phyloP scores from a whole-genome alignment of 2,329 filamentous ascomycete genomes.

The Cercospora sp. region DNA sequence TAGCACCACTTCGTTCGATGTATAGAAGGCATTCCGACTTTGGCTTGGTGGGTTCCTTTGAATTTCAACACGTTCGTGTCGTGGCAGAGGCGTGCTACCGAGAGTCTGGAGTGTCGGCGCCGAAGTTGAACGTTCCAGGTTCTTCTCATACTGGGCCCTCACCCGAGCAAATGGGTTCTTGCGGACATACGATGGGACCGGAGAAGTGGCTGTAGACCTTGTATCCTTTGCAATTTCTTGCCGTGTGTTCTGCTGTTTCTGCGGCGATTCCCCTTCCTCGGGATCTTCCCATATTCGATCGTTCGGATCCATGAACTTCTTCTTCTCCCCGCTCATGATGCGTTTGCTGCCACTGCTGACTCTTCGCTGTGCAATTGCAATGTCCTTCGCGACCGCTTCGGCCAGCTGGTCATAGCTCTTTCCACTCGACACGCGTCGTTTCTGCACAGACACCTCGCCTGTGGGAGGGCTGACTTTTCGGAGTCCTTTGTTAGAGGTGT shows the following conservation, averaged over 20 bases:
- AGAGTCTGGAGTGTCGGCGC: slow-evolving; percentile 44
- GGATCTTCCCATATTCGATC: slow-evolving; percentile 91
- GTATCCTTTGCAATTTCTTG: slow-evolving; percentile 10
- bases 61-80: slow-evolving; percentile 65
- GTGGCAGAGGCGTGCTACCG: slow-evolving; percentile 28
- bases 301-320: slow-evolving; percentile 67
- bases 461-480: slow-evolving; percentile 30
- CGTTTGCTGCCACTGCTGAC: slow-evolving; percentile 64
- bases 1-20: slow-evolving; percentile 59
- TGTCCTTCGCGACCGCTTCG: slow-evolving; percentile 39
- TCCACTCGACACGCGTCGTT: slow-evolving; percentile 31
- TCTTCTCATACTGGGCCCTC: slow-evolving; percentile 53
- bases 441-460: slow-evolving; percentile 26
- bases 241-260: slow-evolving; percentile 19
- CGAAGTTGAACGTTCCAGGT: slow-evolving; percentile 46
- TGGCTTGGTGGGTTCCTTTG: slow-evolving; percentile 81
- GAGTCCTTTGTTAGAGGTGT: slow-evolving; percentile 16
- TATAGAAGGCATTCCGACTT: slow-evolving; percentile 79
- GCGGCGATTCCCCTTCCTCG: slow-evolving; percentile 47
- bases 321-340: slow-evolving; percentile 68
- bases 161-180: slow-evolving; percentile 67
- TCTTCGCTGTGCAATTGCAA: slow-evolving; percentile 45
- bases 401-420: slow-evolving; percentile 42
- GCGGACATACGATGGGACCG: slow-evolving; percentile 51
- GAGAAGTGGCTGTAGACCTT: slow-evolving; percentile 23